A percentile compares a stretch with the other conserved stretches of the same genome.
phyloP scores from a whole-genome alignment of 2,329 filamentous ascomycete genomes.

The Massarina eburnea region DNA sequence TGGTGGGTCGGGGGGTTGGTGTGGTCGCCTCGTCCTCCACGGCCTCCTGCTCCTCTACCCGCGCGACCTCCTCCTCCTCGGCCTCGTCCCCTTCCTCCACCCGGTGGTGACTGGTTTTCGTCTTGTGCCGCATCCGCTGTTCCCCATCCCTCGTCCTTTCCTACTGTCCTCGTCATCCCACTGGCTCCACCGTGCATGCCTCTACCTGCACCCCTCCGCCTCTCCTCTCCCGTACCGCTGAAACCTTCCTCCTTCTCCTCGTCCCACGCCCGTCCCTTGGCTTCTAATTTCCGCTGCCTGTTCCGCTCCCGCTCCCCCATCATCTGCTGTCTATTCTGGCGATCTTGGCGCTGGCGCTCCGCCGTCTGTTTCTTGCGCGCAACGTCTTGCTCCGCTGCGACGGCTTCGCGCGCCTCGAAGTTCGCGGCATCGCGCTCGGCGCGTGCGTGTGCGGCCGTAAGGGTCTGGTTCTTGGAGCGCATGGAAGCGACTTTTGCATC shows the following conservation, averaged over 20 bases:
- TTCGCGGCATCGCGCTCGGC: slow-evolving; percentile 69
- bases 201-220: slow-evolving; percentile 48
- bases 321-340: slow-evolving; percentile 59
- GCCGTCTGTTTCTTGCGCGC: slow-evolving; percentile 42
- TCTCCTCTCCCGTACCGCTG: slow-evolving; percentile 44
- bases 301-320: slow-evolving; percentile 65
- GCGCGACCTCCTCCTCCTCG: slow-evolving; percentile 38
- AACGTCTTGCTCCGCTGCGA: slow-evolving; percentile 54
- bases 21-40: slow-evolving; percentile 25
- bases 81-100: slow-evolving; percentile 19
- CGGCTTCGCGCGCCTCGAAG: slow-evolving; percentile 64
- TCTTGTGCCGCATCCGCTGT: slow-evolving; percentile 9
- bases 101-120: slow-evolving; percentile 15
- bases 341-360: slow-evolving; percentile 48
- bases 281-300: slow-evolving; percentile 60
- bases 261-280: slow-evolving; percentile 63
- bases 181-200: slow-evolving; percentile 57
- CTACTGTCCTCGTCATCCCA: slow-evolving; percentile 19
- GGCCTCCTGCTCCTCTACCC: slow-evolving; percentile 33
- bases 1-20: slow-evolving; percentile 15
- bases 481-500: slow-evolving; percentile 63
- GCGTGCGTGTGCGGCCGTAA: slow-evolving; percentile 62
- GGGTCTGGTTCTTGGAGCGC: slow-evolving; percentile 61
- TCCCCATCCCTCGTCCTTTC: slow-evolving; percentile 20
- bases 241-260: slow-evolving; percentile 62